Evolutionary conservation across 2,329 filamentous ascomycete species (phyloP).

Genomic region (Paecilomyces niveus): DNA sequence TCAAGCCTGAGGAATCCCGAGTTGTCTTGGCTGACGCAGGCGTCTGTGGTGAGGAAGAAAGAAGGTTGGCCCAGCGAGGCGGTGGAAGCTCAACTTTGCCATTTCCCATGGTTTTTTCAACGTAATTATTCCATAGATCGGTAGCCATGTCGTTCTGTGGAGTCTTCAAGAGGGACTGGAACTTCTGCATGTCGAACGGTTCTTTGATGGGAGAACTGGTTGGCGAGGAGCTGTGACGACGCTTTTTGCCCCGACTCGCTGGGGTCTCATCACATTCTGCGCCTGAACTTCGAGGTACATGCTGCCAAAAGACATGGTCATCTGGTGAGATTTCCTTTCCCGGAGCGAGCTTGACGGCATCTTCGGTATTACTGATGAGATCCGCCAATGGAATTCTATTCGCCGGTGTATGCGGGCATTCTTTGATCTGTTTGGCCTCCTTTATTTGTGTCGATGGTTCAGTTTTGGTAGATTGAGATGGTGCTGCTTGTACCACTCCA

Average conservation of each 20-base stretch:
- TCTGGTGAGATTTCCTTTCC: slow-evolving; percentile 49
- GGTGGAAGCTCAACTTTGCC: slow-evolving; percentile 43
- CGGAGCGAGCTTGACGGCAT: slow-evolving; percentile 43
- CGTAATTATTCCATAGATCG: slow-evolving; percentile 72
- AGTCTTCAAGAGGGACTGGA: slow-evolving; percentile 55
- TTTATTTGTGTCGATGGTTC: slow-evolving; percentile 12
- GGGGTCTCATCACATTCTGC: slow-evolving; percentile 37
- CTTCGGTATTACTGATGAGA: slow-evolving; percentile 55
- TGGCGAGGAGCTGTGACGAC: slow-evolving; percentile 68
- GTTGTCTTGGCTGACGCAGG: slow-evolving; percentile 39
- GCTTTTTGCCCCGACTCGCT: slow-evolving; percentile 49
- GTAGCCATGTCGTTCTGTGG: slow-evolving; percentile 65
- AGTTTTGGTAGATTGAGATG: slow-evolving; percentile 11
- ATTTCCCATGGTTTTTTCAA: slow-evolving; percentile 44
- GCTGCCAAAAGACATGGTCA: slow-evolving; percentile 56
- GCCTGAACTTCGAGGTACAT: slow-evolving; percentile 37
- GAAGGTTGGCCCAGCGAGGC: slow-evolving; percentile 56
- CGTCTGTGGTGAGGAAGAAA: slow-evolving; percentile 65
- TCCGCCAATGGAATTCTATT: slow-evolving; percentile 54
- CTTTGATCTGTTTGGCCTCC: slow-evolving; percentile 22
- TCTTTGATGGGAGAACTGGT: slow-evolving; percentile 56
- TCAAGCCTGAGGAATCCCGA: slow-evolving; percentile 45
- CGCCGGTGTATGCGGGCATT: slow-evolving; percentile 52
- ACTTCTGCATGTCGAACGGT: slow-evolving; percentile 51
- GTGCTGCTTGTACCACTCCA: slow-evolving; percentile 20